Conservation (phyloP, 164 flowering plant species). For the Vitis vinifera region DNA sequence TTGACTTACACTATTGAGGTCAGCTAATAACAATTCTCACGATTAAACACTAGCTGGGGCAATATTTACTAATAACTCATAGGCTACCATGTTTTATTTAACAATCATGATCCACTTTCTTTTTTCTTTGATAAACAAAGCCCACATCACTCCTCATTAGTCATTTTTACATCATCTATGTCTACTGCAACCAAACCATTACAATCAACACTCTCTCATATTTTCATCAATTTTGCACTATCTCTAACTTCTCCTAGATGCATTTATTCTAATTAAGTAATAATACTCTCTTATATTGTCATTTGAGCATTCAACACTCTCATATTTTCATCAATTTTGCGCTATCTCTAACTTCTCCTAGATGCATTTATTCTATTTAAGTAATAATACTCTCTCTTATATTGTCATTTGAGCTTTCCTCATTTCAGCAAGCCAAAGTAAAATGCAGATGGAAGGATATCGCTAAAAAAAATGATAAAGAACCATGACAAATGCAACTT, state of each 20-base stretch:
- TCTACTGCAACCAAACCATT: not conserved
- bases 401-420: not conserved
- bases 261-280: not conserved
- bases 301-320: not conserved
- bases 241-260: not conserved
- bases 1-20: too few species aligned
- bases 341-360: not conserved
- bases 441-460: not conserved
- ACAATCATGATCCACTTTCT: too few species aligned
- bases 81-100: too few species aligned
- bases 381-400: not conserved
- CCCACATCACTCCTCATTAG: too few species aligned
- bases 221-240: not conserved
- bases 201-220: not conserved
- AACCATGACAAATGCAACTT: not conserved
- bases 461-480: not conserved
- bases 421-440: not conserved
- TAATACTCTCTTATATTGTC: not conserved
- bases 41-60: too few species aligned
- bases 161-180: too few species aligned
- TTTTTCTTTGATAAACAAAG: too few species aligned
- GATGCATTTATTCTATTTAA: not conserved
- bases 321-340: not conserved
- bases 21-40: too few species aligned
- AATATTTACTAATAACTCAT: too few species aligned